phyloP scores from a whole-genome alignment of 73 alveolate species.

The Durusdinium trenchii region DNA sequence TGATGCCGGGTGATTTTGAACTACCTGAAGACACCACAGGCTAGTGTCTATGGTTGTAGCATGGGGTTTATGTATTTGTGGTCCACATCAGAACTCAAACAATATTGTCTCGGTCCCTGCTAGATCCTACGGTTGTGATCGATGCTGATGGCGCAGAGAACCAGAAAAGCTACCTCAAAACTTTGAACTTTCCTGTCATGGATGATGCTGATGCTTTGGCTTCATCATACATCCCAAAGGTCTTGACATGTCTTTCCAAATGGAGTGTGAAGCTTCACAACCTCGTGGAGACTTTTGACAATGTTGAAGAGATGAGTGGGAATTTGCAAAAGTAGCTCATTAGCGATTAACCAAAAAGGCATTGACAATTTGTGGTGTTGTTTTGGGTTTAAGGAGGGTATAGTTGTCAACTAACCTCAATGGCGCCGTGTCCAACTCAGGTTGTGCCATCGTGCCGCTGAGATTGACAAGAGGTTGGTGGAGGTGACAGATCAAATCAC shows the following conservation, averaged over 20 bases:
- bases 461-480: not conserved
- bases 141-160: not conserved
- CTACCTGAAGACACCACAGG: constrained; percentile 1
- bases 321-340: not conserved
- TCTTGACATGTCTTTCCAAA: not conserved
- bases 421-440: too few species aligned
- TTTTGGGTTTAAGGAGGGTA: too few species aligned
- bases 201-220: constrained; percentile 11
- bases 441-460: not conserved
- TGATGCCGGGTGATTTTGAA: not conserved
- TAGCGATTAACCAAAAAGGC: too few species aligned
- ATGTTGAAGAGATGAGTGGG: not conserved
- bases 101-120: not conserved
- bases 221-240: not conserved
- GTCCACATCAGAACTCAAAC: too few species aligned
- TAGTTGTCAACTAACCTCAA: too few species aligned
- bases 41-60: not conserved
- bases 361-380: too few species aligned
- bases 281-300: not conserved
- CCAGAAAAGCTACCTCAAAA: not conserved
- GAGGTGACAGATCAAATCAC: not conserved
- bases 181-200: not conserved
- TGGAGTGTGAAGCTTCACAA: not conserved
- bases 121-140: not conserved
- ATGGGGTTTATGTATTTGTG: too few species aligned